These are phyloP conservation scores for Septoria linicola DNA, from an alignment of 2,329 filamentous ascomycete genomes.

Conservation along the genomic window DNA sequence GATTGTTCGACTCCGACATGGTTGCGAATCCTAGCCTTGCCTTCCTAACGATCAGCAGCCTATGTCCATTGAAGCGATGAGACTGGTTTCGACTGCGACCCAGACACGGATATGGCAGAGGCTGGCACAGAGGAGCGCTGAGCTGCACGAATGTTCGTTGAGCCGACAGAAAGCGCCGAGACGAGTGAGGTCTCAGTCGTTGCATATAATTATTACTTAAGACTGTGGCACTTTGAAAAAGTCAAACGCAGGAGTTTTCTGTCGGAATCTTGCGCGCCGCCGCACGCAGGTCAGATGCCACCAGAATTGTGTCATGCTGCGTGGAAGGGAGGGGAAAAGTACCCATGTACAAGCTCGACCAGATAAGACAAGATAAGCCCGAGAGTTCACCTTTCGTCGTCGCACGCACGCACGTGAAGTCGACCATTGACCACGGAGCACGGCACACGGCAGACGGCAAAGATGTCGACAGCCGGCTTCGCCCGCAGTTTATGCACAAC, in stretches of 20 bases:
- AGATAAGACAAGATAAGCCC: not conserved
- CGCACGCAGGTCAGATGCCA: too few species aligned
- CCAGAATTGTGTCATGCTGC: not conserved
- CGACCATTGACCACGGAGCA: not conserved
- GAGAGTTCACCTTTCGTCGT: not conserved
- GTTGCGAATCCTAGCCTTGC: conserved; percentile 4
- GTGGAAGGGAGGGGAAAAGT: not conserved
- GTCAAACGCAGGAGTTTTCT: conserved; percentile 4
- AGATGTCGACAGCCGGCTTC: not conserved
- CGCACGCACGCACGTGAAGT: not conserved
- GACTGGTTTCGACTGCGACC: not conserved
- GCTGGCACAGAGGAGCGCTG: not conserved
- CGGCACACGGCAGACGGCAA: too few species aligned
- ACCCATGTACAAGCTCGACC: not conserved
- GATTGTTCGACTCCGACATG: conserved; percentile 17
- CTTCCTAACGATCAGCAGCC: not conserved
- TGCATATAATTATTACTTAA: conserved; percentile 3
- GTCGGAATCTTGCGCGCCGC: not conserved
- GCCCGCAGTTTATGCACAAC: not conserved
- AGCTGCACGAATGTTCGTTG: conserved; percentile 1
- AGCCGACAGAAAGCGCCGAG: conserved; percentile 12
- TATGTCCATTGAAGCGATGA: conserved; percentile 6
- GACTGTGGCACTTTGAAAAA: conserved; percentile 6
- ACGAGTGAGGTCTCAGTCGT: conserved; percentile 2
- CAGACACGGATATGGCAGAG: not conserved